phyloP scores from a whole-genome alignment of 768 basidiomycete species.

The Lentinula sp. region DNA sequence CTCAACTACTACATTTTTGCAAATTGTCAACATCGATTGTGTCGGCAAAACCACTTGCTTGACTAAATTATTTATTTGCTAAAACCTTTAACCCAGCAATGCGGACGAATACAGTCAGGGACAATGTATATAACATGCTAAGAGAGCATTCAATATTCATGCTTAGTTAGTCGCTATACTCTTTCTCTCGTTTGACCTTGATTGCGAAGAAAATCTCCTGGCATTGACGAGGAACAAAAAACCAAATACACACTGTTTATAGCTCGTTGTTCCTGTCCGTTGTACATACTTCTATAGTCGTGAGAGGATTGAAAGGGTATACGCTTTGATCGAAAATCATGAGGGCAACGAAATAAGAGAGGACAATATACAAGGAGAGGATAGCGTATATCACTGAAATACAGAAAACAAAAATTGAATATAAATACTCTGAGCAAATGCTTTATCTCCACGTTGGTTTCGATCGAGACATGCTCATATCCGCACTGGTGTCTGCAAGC shows the following conservation, averaged over 20 bases:
- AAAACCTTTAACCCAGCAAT: no score
- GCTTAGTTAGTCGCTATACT: no score
- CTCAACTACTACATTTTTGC: not conserved
- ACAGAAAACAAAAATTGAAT: slow-evolving; percentile 1
- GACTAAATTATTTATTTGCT: no score
- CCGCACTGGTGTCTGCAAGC: slow-evolving; percentile 30
- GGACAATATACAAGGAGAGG: not conserved
- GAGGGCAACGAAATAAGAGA: not conserved
- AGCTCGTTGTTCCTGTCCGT: no score
- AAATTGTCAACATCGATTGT: no score
- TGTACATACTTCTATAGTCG: not conserved
- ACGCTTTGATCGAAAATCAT: not conserved
- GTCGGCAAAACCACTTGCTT: no score
- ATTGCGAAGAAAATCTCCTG: no score
- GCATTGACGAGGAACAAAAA: no score
- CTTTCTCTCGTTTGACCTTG: no score
- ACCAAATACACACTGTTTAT: not conserved
- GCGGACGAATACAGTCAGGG: no score
- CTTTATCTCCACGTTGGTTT: slow-evolving; percentile 57
- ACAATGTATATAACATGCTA: no score
- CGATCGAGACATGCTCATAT: slow-evolving; percentile 41
- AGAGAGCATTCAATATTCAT: no score
- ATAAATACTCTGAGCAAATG: slow-evolving; percentile 1
- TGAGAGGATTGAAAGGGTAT: not conserved
- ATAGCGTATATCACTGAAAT: not conserved